Conservation (phyloP, 2,329 filamentous ascomycete genomes). For the Diaporthe eres region DNA sequence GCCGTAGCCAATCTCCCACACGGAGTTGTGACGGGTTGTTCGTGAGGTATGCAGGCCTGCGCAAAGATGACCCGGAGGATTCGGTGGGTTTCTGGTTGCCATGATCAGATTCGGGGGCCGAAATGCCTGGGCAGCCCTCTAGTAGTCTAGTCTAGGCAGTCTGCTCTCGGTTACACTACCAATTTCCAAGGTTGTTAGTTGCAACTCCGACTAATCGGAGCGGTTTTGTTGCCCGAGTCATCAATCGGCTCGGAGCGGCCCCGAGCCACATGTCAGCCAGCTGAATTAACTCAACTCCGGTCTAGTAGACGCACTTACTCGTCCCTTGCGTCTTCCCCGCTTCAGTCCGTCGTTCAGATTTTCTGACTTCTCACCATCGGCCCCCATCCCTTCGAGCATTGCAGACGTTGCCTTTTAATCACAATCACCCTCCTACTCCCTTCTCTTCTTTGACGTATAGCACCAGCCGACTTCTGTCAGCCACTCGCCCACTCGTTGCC, state of each 20-base stretch:
- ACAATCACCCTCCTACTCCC: not conserved
- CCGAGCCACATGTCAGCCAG: slow-evolving; percentile 22
- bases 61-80: slow-evolving; percentile 7
- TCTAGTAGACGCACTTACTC: not conserved
- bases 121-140: not conserved
- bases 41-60: not conserved
- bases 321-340: not conserved
- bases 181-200: no score
- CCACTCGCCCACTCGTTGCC: not conserved
- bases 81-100: not conserved
- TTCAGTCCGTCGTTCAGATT: not conserved
- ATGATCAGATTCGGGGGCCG: not conserved
- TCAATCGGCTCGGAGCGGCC: not conserved
- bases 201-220: not conserved
- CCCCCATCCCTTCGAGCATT: not conserved
- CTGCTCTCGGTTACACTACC: not conserved
- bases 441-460: not conserved
- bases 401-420: slow-evolving; percentile 1
- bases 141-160: not conserved
- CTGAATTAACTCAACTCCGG: not conserved
- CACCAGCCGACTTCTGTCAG: not conserved
- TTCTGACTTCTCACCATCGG: not conserved
- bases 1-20: not conserved
- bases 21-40: not conserved
- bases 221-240: slow-evolving; percentile 14